phyloP scores from a whole-genome alignment of 2,329 filamentous ascomycete species.

The Fusarium sp. region DNA sequence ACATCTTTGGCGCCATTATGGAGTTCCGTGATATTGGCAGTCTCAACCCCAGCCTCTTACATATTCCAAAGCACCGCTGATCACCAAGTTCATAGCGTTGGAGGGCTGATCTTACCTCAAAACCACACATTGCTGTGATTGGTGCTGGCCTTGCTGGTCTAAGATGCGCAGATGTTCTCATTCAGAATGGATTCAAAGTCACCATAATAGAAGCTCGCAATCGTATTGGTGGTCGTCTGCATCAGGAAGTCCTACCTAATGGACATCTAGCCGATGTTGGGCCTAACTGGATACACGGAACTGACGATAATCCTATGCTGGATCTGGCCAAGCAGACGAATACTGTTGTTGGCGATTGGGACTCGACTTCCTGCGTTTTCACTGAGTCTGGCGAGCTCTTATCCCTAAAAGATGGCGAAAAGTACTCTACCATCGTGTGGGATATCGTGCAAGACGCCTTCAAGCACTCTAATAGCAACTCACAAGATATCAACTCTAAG shows the following conservation, averaged over 20 bases:
- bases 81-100: slow-evolving; percentile 44
- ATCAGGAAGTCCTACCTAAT: slow-evolving; percentile 63
- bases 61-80: slow-evolving; percentile 43
- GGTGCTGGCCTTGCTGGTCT: slow-evolving; percentile 79
- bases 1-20: slow-evolving; percentile 1
- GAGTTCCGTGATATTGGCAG: background rate
- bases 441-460: slow-evolving; percentile 76
- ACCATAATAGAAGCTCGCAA: slow-evolving; percentile 77
- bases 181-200: slow-evolving; percentile 74
- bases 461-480: slow-evolving; percentile 71
- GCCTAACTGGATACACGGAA: slow-evolving; percentile 87
- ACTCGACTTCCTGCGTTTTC: slow-evolving; percentile 67
- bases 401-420: slow-evolving; percentile 59
- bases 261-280: slow-evolving; percentile 69
- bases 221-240: slow-evolving; percentile 75
- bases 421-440: slow-evolving; percentile 71
- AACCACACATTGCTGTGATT: slow-evolving; percentile 73
- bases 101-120: slow-evolving; percentile 37
- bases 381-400: slow-evolving; percentile 69
- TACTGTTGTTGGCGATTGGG: slow-evolving; percentile 63
- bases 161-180: slow-evolving; percentile 76
- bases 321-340: slow-evolving; percentile 73
- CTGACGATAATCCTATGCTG: slow-evolving; percentile 76
- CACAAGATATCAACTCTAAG: slow-evolving; percentile 60
- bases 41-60: slow-evolving; percentile 13